Base-by-base conservation (phyloP, 306 rosid genomes). In the Pterocarpus santalinus region DNA sequence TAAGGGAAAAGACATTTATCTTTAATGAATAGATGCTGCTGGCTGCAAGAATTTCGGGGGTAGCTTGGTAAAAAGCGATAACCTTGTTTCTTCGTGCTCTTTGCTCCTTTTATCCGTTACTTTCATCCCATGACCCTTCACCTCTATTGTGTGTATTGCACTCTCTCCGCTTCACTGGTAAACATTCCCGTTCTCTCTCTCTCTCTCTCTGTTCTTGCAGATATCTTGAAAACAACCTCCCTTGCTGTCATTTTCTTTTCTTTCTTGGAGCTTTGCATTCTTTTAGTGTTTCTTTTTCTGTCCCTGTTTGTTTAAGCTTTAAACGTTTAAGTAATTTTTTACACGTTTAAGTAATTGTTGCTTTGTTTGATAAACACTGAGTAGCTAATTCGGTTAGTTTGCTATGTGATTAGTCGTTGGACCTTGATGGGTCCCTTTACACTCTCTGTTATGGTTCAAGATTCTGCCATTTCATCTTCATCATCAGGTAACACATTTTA, bases 361-460 rank as follows among this genome's bases (percentile, higher is more conserved):
- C 22, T 15, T 47, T 47, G 53, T 47, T 11, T 2, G n/a, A 4
- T 12, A 47, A 47, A 38, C 0, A 38, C 39, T 38, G 5, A 38
- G 4, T 38, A 38, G 53, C 53, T 47, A 47, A 47, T 47, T 52
- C 58, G 22, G 12, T 64, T 28, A 17, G 13, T 74, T 68, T 73
- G 76, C 39, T 34, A 82, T 82, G 74, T 73, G 4, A 28, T 78
- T 82, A 46, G 56, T 75, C 34, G 69, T 73, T 78, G 75, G 79
- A 39, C 75, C 66, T 71, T 56, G 69, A 91, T 91, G 94, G 86
- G 86, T 87, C 91, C 95, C 46, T 66, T 86, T 8, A 79, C 86
- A 32, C 86, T 88, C 12, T 82, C 92, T 58, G 82, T 87, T 49
- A 76, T 80, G 80, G 77, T 86, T 5, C 84, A 84, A 55, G 88